Evolutionary conservation across 108 stramenopile species (phyloP).

Genomic region (Heterococcus sp.): DNA sequence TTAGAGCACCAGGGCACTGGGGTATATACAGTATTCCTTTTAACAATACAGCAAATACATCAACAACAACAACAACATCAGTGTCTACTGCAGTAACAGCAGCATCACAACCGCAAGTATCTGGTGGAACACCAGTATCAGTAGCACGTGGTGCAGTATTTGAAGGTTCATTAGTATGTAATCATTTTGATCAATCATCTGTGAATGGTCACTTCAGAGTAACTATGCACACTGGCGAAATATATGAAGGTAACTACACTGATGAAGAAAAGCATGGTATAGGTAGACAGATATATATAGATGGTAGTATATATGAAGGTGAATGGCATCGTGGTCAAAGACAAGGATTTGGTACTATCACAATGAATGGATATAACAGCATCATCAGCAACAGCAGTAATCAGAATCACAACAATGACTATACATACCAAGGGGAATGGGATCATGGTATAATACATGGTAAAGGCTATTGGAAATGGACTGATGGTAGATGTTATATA

Average conservation of each 20-base stretch:
- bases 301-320: constrained; percentile 47
- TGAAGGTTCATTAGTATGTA: constrained; percentile 50
- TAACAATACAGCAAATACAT: too few species aligned
- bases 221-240: constrained; percentile 2
- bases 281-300: constrained; percentile 41
- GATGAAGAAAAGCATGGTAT: constrained; percentile 26
- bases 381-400: too few species aligned
- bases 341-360: constrained; percentile 47
- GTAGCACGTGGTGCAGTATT: constrained; percentile 33
- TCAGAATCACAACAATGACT: neutral
- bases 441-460: constrained; percentile 26
- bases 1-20: neutral
- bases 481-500: constrained; percentile 32
- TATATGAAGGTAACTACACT: constrained; percentile 23
- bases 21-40: neutral
- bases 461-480: constrained; percentile 31
- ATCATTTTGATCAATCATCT: constrained; percentile 45
- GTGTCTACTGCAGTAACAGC: too few species aligned
- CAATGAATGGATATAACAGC: too few species aligned
- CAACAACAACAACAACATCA: too few species aligned
- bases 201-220: constrained; percentile 27
- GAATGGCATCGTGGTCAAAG: constrained; percentile 53
- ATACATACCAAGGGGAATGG: constrained; percentile 13
- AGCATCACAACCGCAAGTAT: too few species aligned
- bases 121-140: too few species aligned